These are phyloP conservation scores for Eutrema heterophyllum DNA, from an alignment of 345 rosid genomes.

Conservation along the genomic window DNA sequence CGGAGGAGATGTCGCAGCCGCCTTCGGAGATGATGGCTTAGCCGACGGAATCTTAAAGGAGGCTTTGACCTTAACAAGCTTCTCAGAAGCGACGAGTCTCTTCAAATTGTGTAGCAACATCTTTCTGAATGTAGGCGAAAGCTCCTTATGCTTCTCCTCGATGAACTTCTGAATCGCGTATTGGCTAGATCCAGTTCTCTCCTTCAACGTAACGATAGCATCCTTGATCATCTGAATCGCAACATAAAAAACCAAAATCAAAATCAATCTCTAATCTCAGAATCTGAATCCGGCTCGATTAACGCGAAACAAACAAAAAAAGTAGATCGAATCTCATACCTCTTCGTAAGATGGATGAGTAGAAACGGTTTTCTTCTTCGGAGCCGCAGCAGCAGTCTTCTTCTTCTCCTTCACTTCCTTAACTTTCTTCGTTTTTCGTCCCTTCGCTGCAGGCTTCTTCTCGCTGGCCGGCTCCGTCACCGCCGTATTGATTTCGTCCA, in stretches of 20 bases:
- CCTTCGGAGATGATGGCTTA: conserved; percentile 19
- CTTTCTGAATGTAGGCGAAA: conserved; percentile 60
- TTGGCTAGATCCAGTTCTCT: conserved; percentile 86
- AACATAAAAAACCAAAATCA: not conserved
- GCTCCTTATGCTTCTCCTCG: conserved; percentile 64
- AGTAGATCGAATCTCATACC: conserved; percentile 35
- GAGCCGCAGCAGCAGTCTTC: conserved; percentile 23
- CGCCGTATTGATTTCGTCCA: conserved; percentile 31
- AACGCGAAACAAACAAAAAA: not conserved
- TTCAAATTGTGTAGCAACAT: conserved; percentile 54
- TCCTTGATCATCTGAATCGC: conserved; percentile 65
- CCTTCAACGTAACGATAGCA: conserved; percentile 66
- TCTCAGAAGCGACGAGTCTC: conserved; percentile 62
- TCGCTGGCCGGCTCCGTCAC: conserved; percentile 23
- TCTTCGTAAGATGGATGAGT: conserved; percentile 74
- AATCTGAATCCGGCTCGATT: not conserved
- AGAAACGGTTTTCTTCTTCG: conserved; percentile 41
- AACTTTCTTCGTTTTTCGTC: conserved; percentile 37
- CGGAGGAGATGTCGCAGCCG: conserved; percentile 5
- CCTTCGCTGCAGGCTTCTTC: conserved; percentile 37
- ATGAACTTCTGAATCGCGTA: conserved; percentile 76
- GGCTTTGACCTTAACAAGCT: conserved; percentile 66
- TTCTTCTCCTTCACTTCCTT: conserved; percentile 48
- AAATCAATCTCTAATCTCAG: not conserved
- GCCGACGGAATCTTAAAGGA: conserved; percentile 63